Evolutionary conservation across 164 flowering plant genomes (phyloP), one percentile per base, ranked within the genome.

Genomic region (Stephania yunnanensis): DNA sequence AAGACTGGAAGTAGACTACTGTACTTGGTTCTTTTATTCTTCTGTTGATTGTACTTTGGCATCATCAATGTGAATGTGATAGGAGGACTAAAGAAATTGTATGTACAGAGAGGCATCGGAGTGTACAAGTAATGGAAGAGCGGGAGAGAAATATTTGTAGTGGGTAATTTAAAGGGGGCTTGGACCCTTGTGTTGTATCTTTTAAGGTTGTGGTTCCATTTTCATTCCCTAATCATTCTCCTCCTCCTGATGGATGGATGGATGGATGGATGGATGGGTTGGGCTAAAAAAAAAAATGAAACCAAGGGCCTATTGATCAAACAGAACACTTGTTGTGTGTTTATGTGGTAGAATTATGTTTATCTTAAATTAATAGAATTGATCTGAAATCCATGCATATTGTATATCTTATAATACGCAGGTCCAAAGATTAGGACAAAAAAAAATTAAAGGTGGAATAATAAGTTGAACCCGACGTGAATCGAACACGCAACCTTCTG

Each of bases 401-500:
- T 25, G 25, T 25, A 25, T 25, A 25, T 25, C 25, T 25, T 25
- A 25, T 25, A 25, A 25, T 25, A 25, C 25, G 25, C 25, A 25
- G 25, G 0, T 25, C 25, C 25, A 25, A 25, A 0, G 25, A 25
- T 25, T 0, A 25, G 0, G 13, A 55, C 4, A 12, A 1, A 55
- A 6, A 5, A 55, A 15, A 12, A n/a, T n/a, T n/a, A n/a, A n/a
- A n/a, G n/a, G n/a, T 1, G 61, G 64, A 22, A 25, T 0, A 25
- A 25, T 25, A 25, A 5, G 6, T 31, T 83, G 94, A 92, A 92
- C 95, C 93, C 84, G 89, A 91, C 91, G 93, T 92, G 93, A 92
- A 89, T 92, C 93, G 94, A 94, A 94, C 97, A 91, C 94, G 96
- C 91, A 90, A 89, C 94, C 94, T 89, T 93, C 92, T 88, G 97